Conservation (phyloP, 495 filamentous ascomycete species). For the Aspergillus bertholletiae region DNA sequence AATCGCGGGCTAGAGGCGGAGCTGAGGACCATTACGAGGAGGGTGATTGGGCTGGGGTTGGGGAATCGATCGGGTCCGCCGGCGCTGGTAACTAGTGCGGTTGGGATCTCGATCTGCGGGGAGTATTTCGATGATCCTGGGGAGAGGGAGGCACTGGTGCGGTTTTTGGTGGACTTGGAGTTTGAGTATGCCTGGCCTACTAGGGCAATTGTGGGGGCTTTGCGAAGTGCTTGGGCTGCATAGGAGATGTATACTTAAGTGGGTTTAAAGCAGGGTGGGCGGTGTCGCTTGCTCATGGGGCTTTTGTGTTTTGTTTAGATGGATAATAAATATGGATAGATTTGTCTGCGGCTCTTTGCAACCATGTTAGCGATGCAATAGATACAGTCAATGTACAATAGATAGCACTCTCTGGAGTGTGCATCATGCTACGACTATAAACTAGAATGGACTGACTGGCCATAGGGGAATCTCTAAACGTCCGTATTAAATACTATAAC, state of each 20-base stretch:
- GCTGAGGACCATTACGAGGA: conserved; percentile 7
- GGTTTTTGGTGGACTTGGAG: conserved; percentile 20
- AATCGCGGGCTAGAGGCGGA: conserved; percentile 10
- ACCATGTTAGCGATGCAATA: too few relatives aligned
- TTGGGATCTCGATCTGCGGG: conserved; percentile 24
- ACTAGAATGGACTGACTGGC: too few relatives aligned
- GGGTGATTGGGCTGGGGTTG: conserved; percentile 17
- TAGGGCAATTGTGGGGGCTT: neutral
- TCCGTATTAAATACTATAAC: neutral
- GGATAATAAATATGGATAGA: too few relatives aligned
- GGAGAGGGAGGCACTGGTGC: conserved; percentile 17
- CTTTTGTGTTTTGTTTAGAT: too few relatives aligned
- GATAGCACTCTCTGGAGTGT: too few relatives aligned
- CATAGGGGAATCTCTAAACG: neutral
- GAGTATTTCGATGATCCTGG: conserved; percentile 15
- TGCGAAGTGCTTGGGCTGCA: conserved; percentile 10
- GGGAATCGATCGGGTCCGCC: conserved; percentile 16
- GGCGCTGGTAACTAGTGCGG: conserved; percentile 13
- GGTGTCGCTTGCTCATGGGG: too few relatives aligned
- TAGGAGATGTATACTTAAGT: neutral
- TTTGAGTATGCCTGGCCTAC: conserved; percentile 24
- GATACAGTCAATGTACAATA: too few relatives aligned
- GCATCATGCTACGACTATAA: too few relatives aligned
- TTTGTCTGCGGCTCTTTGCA: too few relatives aligned
- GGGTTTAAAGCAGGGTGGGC: too few relatives aligned